Evolutionary conservation across 345 rosid genomes (phyloP).

Genomic region (Xanthoceras sorbifolium): DNA sequence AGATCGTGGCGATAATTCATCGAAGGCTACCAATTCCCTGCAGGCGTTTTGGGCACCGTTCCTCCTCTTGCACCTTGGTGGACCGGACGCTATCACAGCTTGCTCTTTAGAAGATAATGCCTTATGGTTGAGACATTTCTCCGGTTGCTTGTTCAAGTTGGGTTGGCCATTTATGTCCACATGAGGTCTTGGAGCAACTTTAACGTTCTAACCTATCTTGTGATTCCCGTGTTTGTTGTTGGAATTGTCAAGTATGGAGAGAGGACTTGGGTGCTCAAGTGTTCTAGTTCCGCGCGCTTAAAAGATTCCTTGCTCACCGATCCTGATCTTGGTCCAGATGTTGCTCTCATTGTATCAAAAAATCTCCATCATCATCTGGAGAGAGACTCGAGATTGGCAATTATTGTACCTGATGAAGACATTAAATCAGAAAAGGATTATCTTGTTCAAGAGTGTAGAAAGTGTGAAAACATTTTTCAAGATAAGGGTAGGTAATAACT

Average conservation of each 20-base stretch:
- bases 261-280: slow-evolving; percentile 34
- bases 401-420: not conserved
- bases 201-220: not conserved
- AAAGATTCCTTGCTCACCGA: not conserved
- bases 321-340: not conserved
- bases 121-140: slow-evolving; percentile 41
- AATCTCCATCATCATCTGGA: not conserved
- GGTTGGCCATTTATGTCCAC: slow-evolving; percentile 24
- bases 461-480: too few species aligned
- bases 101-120: slow-evolving; percentile 37
- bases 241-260: slow-evolving; percentile 38
- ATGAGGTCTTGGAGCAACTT: slow-evolving; percentile 9
- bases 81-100: not conserved
- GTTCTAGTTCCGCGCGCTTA: slow-evolving; percentile 8
- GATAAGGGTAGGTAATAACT: too few species aligned
- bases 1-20: too few species aligned
- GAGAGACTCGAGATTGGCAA: not conserved
- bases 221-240: slow-evolving; percentile 12
- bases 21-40: not conserved
- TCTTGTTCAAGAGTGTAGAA: not conserved
- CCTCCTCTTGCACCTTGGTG: not conserved
- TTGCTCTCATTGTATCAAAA: not conserved
- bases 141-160: slow-evolving; percentile 21
- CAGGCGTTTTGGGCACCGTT: slow-evolving; percentile 25
- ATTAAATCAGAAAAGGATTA: not conserved